Percentiles rank a stretch among this genome's conserved stretches.
Evolutionary conservation across 371 early-diverging fungal genomes (phyloP).

Genomic region (Mucor irregularis): DNA sequence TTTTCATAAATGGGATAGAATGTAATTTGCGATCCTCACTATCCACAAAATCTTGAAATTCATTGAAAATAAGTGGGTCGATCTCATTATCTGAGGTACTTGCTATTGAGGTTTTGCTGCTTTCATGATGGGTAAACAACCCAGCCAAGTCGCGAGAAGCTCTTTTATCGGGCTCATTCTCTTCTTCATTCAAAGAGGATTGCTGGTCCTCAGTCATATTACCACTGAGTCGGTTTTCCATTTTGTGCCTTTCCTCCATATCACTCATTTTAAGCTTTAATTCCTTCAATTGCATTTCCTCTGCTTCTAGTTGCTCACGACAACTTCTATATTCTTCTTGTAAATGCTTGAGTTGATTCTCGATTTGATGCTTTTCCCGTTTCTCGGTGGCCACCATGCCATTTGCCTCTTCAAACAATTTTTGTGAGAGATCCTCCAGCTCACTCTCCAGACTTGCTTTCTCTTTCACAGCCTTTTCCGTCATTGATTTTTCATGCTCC

Average conservation of each 20-base stretch:
- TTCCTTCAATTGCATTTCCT: slow-evolving; percentile 70
- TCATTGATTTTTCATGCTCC: slow-evolving; percentile 72
- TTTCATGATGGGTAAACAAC: slow-evolving; percentile 7
- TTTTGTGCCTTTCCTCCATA: slow-evolving; percentile 22
- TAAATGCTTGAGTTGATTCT: slow-evolving; percentile 46
- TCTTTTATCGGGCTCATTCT: background rate
- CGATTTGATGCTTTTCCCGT: slow-evolving; percentile 48
- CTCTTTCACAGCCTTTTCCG: slow-evolving; percentile 76
- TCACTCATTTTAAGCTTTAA: slow-evolving; percentile 60
- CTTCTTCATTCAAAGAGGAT: background rate
- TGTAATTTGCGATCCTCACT: slow-evolving; percentile 64
- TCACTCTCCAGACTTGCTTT: slow-evolving; percentile 77
- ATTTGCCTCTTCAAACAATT: slow-evolving; percentile 90
- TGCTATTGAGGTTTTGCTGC: too few species aligned
- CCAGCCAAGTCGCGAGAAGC: slow-evolving; percentile 18
- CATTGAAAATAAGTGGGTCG: slow-evolving; percentile 55
- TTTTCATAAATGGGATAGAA: slow-evolving; percentile 52
- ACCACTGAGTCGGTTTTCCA: background rate
- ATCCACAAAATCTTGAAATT: slow-evolving; percentile 76
- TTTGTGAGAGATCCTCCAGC: slow-evolving; percentile 82
- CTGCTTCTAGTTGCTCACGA: slow-evolving; percentile 59
- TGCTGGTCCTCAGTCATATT: background rate
- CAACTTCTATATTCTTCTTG: slow-evolving; percentile 55
- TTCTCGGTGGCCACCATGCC: slow-evolving; percentile 83
- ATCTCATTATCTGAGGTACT: background rate